These are phyloP conservation scores for Penicillium sclerotiorum DNA, from an alignment of 2,329 filamentous ascomycete genomes.

Conservation along the genomic window DNA sequence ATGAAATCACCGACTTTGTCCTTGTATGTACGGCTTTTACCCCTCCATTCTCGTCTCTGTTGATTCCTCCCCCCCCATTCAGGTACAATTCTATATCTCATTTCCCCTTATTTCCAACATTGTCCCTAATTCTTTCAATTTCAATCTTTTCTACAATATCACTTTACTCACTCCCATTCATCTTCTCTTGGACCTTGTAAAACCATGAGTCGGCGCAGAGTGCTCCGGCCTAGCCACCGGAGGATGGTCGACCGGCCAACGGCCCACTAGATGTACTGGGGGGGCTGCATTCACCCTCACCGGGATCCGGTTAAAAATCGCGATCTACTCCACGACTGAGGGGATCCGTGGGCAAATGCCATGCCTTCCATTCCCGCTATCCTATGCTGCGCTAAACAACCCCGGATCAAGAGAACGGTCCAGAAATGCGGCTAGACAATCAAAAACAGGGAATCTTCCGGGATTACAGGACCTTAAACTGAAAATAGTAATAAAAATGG, in stretches of 20 bases:
- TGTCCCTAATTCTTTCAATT: background rate
- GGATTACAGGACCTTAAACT: background rate
- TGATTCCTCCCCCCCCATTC: background rate
- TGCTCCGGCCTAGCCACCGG: conserved; percentile 34
- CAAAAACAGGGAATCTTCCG: background rate
- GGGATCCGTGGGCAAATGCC: conserved; percentile 4
- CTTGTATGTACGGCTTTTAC: background rate
- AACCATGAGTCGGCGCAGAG: conserved; percentile 30
- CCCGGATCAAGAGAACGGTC: conserved; percentile 2
- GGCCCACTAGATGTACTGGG: conserved; percentile 22
- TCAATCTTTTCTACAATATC: background rate
- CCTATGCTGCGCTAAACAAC: conserved; percentile 7
- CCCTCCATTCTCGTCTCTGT: conserved; percentile 1
- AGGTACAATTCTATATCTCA: background rate
- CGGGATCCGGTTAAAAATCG: conserved; percentile 29
- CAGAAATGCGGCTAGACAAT: conserved; percentile 3
- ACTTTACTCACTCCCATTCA: background rate
- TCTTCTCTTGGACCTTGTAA: background rate
- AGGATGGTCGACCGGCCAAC: conserved; percentile 31
- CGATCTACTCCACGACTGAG: conserved; percentile 12
- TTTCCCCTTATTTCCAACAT: background rate
- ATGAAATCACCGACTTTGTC: conserved; percentile 21
- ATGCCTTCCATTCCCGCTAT: conserved; percentile 9
- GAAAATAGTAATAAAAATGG: background rate
- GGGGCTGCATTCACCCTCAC: conserved; percentile 22